Evolutionary conservation across 148 eudicot genomes (phyloP), one percentile per base, ranked within the genome.

Genomic region (Fagopyrum esculentum): DNA sequence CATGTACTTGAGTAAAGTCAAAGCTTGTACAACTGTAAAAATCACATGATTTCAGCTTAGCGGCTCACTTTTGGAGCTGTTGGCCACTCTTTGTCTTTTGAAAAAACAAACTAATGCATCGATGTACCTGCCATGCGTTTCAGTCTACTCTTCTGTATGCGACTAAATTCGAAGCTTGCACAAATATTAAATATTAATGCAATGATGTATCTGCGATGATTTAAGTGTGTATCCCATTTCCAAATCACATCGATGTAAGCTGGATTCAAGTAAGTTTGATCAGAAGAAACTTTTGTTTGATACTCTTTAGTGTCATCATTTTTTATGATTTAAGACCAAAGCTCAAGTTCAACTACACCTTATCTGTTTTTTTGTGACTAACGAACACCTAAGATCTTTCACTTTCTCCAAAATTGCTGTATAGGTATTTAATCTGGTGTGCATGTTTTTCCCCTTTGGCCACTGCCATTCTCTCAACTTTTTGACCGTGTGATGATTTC

Each of bases 381-480:
- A 22, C 9, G 26, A 40, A 54, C 19, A 6, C 6, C 26, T 22
- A 16, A 55, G 16, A 55, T 55, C 9, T 56, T 19, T 56, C 22
- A n/a, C 61, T n/a, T 56, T 15, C 61, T 56, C 26, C 26, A 22
- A 22, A 22, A 22, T 22, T 22, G 26, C 26, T n/a, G 17, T 17
- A 19, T 5, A 5, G n/a, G 61, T 56, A 6, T 17, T 56, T 56
- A 56, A 22, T 17, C 61, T 56, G 61, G 19, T 16, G 61, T 56
- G n/a, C 29, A 56, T 56, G 61, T n/a, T 22, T 64, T 64, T 64
- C 1, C 70, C 70, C 69, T 63, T 64, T 64, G 15, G 45, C 69
- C 15, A 11, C 69, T 64, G 46, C 45, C 40, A 2, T 64, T 30
- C 46, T 5, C 45, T 35, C 9, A 13, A 6, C 11, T 40, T 64